Conservation (phyloP, 805 yeast species). For the Candida easanensis region DNA sequence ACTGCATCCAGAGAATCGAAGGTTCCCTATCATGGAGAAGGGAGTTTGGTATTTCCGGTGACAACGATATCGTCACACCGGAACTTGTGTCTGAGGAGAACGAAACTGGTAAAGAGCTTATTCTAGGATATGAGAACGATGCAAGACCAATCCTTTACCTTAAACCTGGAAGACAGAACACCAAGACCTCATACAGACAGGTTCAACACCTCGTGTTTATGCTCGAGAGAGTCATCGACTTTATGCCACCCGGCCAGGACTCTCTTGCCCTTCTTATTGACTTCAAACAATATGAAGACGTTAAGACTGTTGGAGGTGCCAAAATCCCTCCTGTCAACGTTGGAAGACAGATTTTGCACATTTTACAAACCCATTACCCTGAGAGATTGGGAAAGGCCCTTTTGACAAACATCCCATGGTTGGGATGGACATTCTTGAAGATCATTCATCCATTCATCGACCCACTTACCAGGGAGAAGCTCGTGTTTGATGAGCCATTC, state of each 20-base stretch:
- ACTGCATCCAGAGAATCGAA: conserved; percentile 71
- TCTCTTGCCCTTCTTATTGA: conserved; percentile 88
- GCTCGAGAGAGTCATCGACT: conserved; percentile 89
- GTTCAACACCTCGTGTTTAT: conserved; percentile 94
- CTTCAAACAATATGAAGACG: conserved; percentile 64
- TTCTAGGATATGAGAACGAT: conserved; percentile 87
- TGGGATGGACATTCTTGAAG: conserved; percentile 90
- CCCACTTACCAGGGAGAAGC: conserved; percentile 89
- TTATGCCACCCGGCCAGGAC: conserved; percentile 96
- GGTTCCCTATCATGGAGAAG: conserved; percentile 90
- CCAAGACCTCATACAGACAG: conserved; percentile 84
- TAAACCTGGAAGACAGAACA: conserved; percentile 94
- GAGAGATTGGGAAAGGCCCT: conserved; percentile 93
- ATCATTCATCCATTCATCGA: conserved; percentile 94
- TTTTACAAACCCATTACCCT: conserved; percentile 95
- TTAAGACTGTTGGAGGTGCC: conserved; percentile 22
- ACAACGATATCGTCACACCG: conserved; percentile 53
- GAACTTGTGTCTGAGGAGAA: conserved; percentile 63
- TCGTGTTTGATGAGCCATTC: conserved; percentile 89
- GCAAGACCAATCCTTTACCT: conserved; percentile 89
- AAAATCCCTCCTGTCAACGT: conserved; percentile 86
- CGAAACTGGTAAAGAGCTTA: conserved; percentile 89
- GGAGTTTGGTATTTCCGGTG: conserved; percentile 73
- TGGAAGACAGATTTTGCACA: conserved; percentile 89
- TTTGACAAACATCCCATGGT: conserved; percentile 88